A percentile compares a stretch with the other conserved stretches of the same genome.
Conservation (phyloP, 176 grass and related monocot species). For the Oryza australiensis region DNA sequence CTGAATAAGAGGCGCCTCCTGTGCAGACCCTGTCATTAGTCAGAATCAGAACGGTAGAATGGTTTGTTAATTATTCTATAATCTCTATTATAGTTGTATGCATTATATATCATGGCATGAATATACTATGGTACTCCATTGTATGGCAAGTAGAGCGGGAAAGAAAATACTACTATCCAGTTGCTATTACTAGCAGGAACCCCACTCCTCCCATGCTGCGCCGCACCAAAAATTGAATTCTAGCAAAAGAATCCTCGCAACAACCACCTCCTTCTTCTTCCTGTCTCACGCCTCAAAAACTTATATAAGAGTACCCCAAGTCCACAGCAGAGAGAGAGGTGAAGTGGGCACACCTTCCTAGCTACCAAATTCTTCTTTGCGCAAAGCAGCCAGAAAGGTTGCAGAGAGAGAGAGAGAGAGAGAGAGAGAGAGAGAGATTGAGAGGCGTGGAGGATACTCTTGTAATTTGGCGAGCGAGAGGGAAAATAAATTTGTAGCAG, state of each 20-base stretch:
- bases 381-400: constrained; percentile 40
- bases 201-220: constrained; percentile 32
- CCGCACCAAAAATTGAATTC: constrained; percentile 41
- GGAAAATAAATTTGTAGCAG: constrained; percentile 29
- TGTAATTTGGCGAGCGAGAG: constrained; percentile 30
- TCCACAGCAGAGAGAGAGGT: neutral
- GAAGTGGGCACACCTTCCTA: constrained; percentile 42
- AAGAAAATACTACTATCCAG: neutral
- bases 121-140: neutral
- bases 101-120: neutral
- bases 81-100: neutral
- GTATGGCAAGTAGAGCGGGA: neutral
- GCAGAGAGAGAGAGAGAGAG: constrained; percentile 25
- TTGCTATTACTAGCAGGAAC: neutral
- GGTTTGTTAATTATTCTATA: neutral
- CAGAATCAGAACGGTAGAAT: neutral
- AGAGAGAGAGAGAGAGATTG: constrained; percentile 32
- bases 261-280: constrained; percentile 30
- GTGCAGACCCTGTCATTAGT: neutral
- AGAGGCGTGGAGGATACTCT: constrained; percentile 35
- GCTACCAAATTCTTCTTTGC: constrained; percentile 29
- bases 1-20: neutral
- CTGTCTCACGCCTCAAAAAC: constrained; percentile 45
- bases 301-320: constrained; percentile 57
- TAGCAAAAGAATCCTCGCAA: constrained; percentile 34